A percentile compares a stretch with the other conserved stretches of the same genome.
phyloP scores from a whole-genome alignment of 306 rosid genomes.

The Cicer arietinum region DNA sequence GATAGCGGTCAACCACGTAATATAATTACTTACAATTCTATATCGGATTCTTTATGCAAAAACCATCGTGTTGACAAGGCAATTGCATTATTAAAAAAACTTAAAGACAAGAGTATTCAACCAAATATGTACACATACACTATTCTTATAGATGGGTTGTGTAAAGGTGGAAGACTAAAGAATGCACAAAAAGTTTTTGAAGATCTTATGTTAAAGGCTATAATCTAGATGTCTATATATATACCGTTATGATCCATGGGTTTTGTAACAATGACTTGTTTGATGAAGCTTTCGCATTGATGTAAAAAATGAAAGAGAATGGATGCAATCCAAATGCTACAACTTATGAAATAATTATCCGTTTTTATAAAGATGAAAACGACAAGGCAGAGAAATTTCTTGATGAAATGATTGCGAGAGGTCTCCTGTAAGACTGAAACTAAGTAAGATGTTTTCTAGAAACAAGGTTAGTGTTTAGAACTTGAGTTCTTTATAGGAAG shows the following conservation, averaged over 20 bases:
- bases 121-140: not conserved
- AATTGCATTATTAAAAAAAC: not conserved
- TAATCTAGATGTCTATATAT: not conserved
- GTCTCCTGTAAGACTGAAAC: not conserved
- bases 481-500: not conserved
- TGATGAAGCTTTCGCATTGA: not conserved
- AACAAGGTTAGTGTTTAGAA: not conserved
- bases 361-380: not conserved
- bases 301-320: not conserved
- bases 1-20: not conserved
- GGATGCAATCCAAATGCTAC: not conserved
- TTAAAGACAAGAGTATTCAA: not conserved
- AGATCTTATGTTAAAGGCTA: not conserved
- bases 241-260: not conserved
- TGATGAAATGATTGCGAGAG: constrained; percentile 1
- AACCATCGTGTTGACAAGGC: not conserved
- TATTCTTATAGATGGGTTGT: not conserved
- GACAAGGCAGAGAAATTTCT: not conserved
- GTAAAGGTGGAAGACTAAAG: not conserved
- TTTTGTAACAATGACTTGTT: not conserved
- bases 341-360: not conserved
- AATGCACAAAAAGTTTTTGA: not conserved
- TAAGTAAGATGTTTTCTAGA: not conserved
- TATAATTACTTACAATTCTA: not conserved
- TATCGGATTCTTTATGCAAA: constrained; percentile 16